Evolutionary conservation across 1,284 basidiomycete genomes (phyloP).

Genomic region (Cutaneotrichosporon sp.): DNA sequence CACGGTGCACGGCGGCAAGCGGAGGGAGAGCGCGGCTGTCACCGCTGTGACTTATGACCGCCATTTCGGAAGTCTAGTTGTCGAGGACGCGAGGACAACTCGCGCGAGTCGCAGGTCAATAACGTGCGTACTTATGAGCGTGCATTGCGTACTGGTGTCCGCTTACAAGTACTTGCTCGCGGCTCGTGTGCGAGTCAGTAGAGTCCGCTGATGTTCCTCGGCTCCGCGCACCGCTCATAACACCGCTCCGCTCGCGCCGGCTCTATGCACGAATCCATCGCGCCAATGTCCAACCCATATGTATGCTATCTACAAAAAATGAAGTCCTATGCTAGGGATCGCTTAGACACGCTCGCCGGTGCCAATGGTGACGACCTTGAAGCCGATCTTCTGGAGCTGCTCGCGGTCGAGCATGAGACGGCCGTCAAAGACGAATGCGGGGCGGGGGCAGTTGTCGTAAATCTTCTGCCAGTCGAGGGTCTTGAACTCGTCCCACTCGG

Average conservation of each 20-base stretch:
- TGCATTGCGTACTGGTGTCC: too few relatives aligned
- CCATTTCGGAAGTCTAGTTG: too few relatives aligned
- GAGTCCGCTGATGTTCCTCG: too few relatives aligned
- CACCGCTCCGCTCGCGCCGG: not conserved
- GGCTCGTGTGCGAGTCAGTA: too few relatives aligned
- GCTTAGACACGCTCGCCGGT: slow-evolving; percentile 35
- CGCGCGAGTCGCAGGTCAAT: too few relatives aligned
- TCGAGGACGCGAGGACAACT: too few relatives aligned
- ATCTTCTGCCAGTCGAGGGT: slow-evolving; percentile 79
- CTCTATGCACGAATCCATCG: slow-evolving; percentile 1
- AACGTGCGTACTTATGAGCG: too few relatives aligned
- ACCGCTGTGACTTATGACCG: too few relatives aligned
- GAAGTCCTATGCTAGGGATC: not conserved
- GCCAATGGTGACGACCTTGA: slow-evolving; percentile 64
- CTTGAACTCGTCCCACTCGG: slow-evolving; percentile 94
- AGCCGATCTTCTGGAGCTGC: slow-evolving; percentile 77
- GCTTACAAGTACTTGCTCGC: too few relatives aligned
- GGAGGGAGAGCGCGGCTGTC: too few relatives aligned
- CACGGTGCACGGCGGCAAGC: too few relatives aligned
- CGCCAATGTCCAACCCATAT: slow-evolving; percentile 6
- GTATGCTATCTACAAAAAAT: slow-evolving; percentile 17
- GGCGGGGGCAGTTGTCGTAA: slow-evolving; percentile 88
- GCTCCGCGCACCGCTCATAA: too few relatives aligned
- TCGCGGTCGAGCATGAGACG: slow-evolving; percentile 67
- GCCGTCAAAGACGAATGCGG: slow-evolving; percentile 85